Base-by-base conservation (phyloP, 208 protist genomes). In the Leishmania amazonensis region DNA sequence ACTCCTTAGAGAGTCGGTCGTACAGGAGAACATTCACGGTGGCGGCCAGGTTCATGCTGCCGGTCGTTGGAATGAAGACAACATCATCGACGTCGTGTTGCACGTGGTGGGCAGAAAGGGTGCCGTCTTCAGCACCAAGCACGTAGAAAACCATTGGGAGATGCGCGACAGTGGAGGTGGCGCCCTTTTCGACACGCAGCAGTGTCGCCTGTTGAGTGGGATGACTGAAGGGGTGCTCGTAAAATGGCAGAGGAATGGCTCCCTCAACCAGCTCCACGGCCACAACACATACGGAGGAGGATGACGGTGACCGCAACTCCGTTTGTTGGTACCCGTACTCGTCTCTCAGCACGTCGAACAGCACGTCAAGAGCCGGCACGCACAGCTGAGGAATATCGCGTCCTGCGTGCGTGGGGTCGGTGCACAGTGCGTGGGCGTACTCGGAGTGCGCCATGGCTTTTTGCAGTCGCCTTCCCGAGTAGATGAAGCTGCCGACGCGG, bases 31-130 rank as follows among this genome's bases (percentile, higher is more conserved):
- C 91, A 79, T 90, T 93, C 40, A 94, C 87, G 0, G 91, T 84
- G n/a, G 88, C 86, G 19, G 93, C 89, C 51, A 96, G 87, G 68
- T 96, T 96, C 74, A 95, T 84, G 80, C 93, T 96, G n/a, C 90
- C 88, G 3, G 80, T 81, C 24, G 93, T 95, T 11, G 91, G 93
- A 60, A 96, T 87, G 58, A 88, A 93, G 31, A 95, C 93, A 7
- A 90, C 93, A n/a, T 85, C 84, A 53, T 94, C 76, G 65, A 90
- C 93, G 76, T 87, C 65, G 42, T 87, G 90, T 15, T 60, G 70
- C 19, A 96, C 15, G 57, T 86, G 78, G 24, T 78, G 65, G 28
- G 84, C 67, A 15, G 88, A 88, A 57, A 95, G 80, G 9, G 91
- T 88, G 21, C 87, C 83, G 79, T 95, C 93, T 71, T 96, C 91